Evolutionary conservation across 768 basidiomycete genomes (phyloP).

Genomic region (Sistotremastrum niveocremeum): DNA sequence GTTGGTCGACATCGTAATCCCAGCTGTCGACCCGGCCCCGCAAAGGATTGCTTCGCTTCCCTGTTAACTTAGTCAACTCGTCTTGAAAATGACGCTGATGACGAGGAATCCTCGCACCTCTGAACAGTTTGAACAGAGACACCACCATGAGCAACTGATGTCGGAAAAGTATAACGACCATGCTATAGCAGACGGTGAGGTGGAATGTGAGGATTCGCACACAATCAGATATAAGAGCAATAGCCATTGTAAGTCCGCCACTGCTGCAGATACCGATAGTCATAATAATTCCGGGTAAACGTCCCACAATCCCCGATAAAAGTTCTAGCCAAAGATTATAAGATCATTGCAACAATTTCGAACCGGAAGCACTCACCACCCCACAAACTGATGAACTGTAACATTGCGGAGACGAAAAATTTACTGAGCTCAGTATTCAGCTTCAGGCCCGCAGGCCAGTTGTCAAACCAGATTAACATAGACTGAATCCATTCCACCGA

Average conservation of each 20-base stretch:
- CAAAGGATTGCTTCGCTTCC: constrained; percentile 79
- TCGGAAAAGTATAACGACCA: constrained; percentile 48
- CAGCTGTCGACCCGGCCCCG: constrained; percentile 81
- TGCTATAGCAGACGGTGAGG: constrained; percentile 52
- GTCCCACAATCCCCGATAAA: no score
- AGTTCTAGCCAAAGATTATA: no score
- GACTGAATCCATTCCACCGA: constrained; percentile 36
- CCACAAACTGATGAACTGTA: constrained; percentile 56
- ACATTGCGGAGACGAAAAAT: constrained; percentile 66
- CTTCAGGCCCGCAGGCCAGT: constrained; percentile 94
- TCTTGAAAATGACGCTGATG: not conserved
- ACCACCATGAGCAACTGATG: constrained; percentile 42
- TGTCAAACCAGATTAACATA: constrained; percentile 70
- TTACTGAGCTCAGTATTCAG: constrained; percentile 88
- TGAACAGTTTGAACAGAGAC: constrained; percentile 80
- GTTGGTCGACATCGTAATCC: constrained; percentile 86
- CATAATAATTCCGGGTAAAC: no score
- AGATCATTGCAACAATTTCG: not conserved
- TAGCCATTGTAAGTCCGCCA: constrained; percentile 36
- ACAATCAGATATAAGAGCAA: constrained; percentile 55
- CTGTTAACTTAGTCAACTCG: constrained; percentile 23
- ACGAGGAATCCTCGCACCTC: constrained; percentile 38
- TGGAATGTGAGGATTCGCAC: constrained; percentile 58
- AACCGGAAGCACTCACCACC: constrained; percentile 35
- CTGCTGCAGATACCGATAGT: constrained; percentile 16